Conservation (phyloP, 1,139 yeast species). For the Nadsonia starkeyi-henricii region DNA sequence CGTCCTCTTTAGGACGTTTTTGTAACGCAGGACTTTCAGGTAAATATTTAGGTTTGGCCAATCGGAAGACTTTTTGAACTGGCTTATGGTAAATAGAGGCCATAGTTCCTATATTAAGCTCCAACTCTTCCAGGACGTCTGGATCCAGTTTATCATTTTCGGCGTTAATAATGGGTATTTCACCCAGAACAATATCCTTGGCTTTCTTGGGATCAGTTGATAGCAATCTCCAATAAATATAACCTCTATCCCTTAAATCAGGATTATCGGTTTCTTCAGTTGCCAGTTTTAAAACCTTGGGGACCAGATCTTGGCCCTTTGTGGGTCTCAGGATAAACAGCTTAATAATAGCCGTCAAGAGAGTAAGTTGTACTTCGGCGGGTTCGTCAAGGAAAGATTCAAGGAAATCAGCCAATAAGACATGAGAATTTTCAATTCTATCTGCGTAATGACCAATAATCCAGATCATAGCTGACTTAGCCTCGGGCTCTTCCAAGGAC, state of each 20-base stretch:
- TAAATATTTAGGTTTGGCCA: conserved; percentile 41
- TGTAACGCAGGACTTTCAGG: conserved; percentile 35
- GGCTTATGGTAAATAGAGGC: conserved; percentile 82
- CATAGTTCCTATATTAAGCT: conserved; percentile 64
- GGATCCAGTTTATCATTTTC: conserved; percentile 66
- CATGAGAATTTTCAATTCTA: conserved; percentile 33
- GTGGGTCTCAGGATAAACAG: conserved; percentile 46
- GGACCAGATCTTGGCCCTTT: conserved; percentile 41
- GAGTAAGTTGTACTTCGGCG: conserved; percentile 57
- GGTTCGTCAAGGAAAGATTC: conserved; percentile 44
- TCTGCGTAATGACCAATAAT: conserved; percentile 62
- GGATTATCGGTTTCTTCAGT: conserved; percentile 69
- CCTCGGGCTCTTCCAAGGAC: conserved; percentile 57
- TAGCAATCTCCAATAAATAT: conserved; percentile 70
- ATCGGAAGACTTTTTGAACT: conserved; percentile 60
- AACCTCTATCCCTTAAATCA: conserved; percentile 76
- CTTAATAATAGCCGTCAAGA: conserved; percentile 64
- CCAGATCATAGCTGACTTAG: conserved; percentile 74
- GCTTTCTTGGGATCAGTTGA: conserved; percentile 34
- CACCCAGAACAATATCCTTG: conserved; percentile 44
- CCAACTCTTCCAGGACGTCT: conserved; percentile 61
- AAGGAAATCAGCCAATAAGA: conserved; percentile 34
- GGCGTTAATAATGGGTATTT: conserved; percentile 48
- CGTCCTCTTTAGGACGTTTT: background rate
- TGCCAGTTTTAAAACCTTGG: conserved; percentile 50